Evolutionary conservation across 768 basidiomycete genomes (phyloP).

Genomic region (Galerina marginata): DNA sequence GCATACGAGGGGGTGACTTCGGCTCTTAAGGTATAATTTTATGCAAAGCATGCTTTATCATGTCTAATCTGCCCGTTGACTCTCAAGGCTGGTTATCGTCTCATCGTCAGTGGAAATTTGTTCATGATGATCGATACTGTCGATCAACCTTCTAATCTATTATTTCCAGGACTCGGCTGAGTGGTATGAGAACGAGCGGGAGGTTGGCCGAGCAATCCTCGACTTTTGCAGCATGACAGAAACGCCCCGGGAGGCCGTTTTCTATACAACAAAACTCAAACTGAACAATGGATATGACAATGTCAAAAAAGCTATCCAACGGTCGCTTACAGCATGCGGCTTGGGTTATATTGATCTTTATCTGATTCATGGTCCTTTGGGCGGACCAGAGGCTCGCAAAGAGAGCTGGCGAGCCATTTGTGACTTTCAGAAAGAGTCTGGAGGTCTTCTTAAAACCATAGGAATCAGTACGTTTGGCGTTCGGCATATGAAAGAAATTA

Average conservation of each 20-base stretch:
- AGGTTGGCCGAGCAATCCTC: conserved; percentile 65
- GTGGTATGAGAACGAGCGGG: conserved; percentile 70
- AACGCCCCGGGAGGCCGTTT: conserved; percentile 62
- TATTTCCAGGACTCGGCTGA: conserved; percentile 49
- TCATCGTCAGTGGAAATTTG: conserved; percentile 49
- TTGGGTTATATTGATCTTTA: conserved; percentile 76
- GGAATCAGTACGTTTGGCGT: conserved; percentile 71
- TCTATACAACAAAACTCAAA: conserved; percentile 75
- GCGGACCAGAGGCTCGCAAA: conserved; percentile 57
- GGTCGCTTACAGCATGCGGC: conserved; percentile 56
- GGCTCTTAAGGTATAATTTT: conserved; percentile 60
- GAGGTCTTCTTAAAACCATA: conserved; percentile 60
- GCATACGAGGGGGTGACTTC: conserved; percentile 61
- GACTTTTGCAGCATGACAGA: conserved; percentile 54
- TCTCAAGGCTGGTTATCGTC: conserved; percentile 63
- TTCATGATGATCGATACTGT: conserved; percentile 20
- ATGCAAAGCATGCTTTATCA: conserved; percentile 9
- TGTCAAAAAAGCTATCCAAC: conserved; percentile 53
- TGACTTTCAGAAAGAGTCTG: conserved; percentile 59
- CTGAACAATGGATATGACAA: conserved; percentile 57
- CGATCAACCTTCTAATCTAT: conserved; percentile 23
- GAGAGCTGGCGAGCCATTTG: conserved; percentile 72
- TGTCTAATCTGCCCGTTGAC: conserved; percentile 6
- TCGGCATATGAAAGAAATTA: conserved; percentile 60
- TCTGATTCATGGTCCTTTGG: conserved; percentile 72